Base-by-base conservation (phyloP, 129 eudicot species). In the Flaveria ramosissima region DNA sequence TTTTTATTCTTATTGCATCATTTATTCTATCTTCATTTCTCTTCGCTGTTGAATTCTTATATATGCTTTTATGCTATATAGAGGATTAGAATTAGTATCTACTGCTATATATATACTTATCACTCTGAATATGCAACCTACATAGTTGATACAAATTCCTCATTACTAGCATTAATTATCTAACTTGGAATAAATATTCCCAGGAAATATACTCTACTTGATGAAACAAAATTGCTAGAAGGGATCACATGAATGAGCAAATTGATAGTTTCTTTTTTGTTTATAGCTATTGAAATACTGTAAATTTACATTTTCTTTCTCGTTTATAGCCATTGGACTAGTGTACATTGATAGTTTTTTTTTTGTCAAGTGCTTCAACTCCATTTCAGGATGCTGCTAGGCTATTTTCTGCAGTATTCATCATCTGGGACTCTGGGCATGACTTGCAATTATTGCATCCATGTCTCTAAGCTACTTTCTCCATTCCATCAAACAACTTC, bases 391-490 rank as follows among this genome's bases (percentile, higher is more conserved):
- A 71, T 16, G 88, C 87, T 16, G 82, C 73, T 77, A 90, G 39
- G 57, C 78, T 81, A 72, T 87, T 78, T 48, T 78, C 89, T 7
- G 83, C 82, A 55, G 64, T 61, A 76, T 79, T 88, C 86, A 85
- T 87, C 89, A 85, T 86, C 69, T 91, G 26, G 26, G 1, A 2
- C 1, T 24, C 1, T 24, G 92, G 72, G 93, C 97, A 83, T 85
- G 86, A 77, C 97, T 93, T 20, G 97, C 89, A 82, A 94, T 91
- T 88, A 94, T 84, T 30, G 92, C 88, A 72, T 94, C 96, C 98
- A 91, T 50, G 97, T 82, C 16, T 89, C 85, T 76, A 94, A 60
- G 81, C 86, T 48, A 84, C 50, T 12, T 27, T 72, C 67, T 81
- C 88, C 90, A 89, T 79, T 27, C 86, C 88, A 76, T 87, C 84